These are phyloP conservation scores for Ceratocystis alfenasii DNA, from an alignment of 2,329 filamentous ascomycete genomes.

Conservation along the genomic window DNA sequence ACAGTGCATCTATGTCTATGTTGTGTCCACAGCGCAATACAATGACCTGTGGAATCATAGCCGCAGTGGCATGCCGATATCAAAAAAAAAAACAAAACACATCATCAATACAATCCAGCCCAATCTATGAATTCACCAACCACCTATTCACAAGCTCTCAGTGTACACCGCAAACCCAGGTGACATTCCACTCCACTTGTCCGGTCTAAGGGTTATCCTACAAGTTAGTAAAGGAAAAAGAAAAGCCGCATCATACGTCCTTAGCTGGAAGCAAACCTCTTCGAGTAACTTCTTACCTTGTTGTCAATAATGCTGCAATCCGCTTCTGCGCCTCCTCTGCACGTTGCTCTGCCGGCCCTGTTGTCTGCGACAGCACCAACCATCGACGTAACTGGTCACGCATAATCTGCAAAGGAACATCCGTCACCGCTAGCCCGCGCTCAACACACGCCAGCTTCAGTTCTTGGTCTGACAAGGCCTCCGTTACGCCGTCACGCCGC, in stretches of 20 bases:
- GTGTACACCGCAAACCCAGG: constrained; percentile 8
- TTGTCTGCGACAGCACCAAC: constrained; percentile 36
- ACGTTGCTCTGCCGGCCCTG: constrained; percentile 24
- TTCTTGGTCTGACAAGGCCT: constrained; percentile 51
- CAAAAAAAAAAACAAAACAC: neutral
- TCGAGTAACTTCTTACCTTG: constrained; percentile 29
- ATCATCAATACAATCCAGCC: neutral
- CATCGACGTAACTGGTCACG: constrained; percentile 36
- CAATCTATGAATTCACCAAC: neutral
- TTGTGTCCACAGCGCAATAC: neutral
- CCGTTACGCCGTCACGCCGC: constrained; percentile 45
- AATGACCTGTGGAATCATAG: neutral
- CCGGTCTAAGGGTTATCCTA: neutral
- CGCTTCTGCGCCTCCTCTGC: constrained; percentile 30
- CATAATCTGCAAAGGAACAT: constrained; percentile 46
- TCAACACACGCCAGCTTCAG: constrained; percentile 59
- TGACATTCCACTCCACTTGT: constrained; percentile 12
- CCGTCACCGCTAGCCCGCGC: constrained; percentile 49
- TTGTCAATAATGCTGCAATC: constrained; percentile 33
- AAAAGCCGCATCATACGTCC: no score
- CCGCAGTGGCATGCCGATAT: neutral
- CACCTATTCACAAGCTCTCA: neutral
- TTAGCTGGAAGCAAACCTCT: no score
- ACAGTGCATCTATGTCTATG: neutral
- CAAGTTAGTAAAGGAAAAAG: no score